A percentile compares a stretch with the other conserved stretches of the same genome.
Conservation (phyloP, 176 grass and related monocot species). For the Bonia amplexicaulis region DNA sequence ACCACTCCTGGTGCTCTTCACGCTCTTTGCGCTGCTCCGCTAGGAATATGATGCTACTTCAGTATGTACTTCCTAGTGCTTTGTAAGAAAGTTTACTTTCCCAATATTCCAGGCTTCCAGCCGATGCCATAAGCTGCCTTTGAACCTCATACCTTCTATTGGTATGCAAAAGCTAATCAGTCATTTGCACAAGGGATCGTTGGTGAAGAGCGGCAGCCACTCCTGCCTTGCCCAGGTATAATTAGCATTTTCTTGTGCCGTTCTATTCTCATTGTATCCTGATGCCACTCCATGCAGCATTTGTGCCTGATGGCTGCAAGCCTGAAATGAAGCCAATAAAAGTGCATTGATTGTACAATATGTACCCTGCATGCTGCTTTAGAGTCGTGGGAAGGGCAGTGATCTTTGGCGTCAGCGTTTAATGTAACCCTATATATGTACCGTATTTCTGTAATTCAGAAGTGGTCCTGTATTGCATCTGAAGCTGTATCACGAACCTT, state of each 20-base stretch:
- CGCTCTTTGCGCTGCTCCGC: slow-evolving; percentile 53
- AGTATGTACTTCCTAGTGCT: not conserved
- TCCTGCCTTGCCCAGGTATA: not conserved
- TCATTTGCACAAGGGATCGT: not conserved
- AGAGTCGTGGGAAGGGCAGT: not conserved
- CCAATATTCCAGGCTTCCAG: not conserved
- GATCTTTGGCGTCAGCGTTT: not conserved
- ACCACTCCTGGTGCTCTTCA: slow-evolving; percentile 48
- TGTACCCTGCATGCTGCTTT: not conserved
- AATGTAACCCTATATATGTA: slow-evolving; percentile 11
- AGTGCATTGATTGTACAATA: not conserved
- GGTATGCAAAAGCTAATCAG: slow-evolving; percentile 14
- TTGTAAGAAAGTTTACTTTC: slow-evolving; percentile 1
- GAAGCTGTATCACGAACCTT: slow-evolving; percentile 7
- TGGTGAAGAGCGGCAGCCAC: not conserved
- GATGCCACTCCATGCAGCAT: not conserved
- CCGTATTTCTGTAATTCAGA: not conserved
- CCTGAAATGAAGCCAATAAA: not conserved
- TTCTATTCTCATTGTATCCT: not conserved
- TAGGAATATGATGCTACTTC: slow-evolving; percentile 51
- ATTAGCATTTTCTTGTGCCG: not conserved
- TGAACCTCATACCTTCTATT: not conserved
- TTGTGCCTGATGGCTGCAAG: not conserved
- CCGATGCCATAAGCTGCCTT: slow-evolving; percentile 13
- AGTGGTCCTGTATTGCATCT: not conserved